Base-by-base conservation (phyloP, 352 stramenopile species). In the Globisporangium acanthophoron region DNA sequence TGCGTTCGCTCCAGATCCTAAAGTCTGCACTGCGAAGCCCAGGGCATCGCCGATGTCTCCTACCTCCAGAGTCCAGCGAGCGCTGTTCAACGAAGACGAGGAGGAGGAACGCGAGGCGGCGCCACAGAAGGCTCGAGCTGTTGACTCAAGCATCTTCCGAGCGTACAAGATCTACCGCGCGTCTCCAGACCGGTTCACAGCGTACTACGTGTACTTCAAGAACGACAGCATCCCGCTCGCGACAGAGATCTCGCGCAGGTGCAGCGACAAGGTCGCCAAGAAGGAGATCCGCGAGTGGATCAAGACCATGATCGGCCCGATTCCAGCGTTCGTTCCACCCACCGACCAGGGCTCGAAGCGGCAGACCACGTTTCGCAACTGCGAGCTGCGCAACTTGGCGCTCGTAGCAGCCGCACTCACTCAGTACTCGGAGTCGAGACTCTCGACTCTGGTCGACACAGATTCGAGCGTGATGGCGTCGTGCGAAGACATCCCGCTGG, bases 401-500 rank as follows among this genome's bases (percentile, higher is more conserved):
- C 55, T 61, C 55, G 55, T 55, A 9, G 55, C 46, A 4, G 35
- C 46, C 3, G 46, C 46, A 27, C 46, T 61, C 35, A 43, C 46
- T 20, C 20, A 46, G 21, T 61, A 61, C 37, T 48, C 45, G 15
- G 55, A 54, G 24, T 21, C 35, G 20, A 48, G 52, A 33, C 46
- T 61, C 21, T 47, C 55, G 3, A 37, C 55, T 6, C 46, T 61
- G 15, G 55, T 43, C n/a, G 55, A 27, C 9, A 41, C 21, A 5
- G 55, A 61, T 31, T 3, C 29, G 3, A 46, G 33, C 21, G 16
- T 20, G 12, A 54, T 61, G 55, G 35, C 50, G 35, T 21, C 18
- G 35, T n/a, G 24, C 6, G 35, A 20, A 16, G 55, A 61, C 55
- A 61, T 61, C 27, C 55, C 55, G 8, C 55, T 61, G 35, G 45